Percentiles rank a stretch among this genome's conserved stretches.
Evolutionary conservation across 768 basidiomycete genomes (phyloP).

Genomic region (Podaxis pistillaris): DNA sequence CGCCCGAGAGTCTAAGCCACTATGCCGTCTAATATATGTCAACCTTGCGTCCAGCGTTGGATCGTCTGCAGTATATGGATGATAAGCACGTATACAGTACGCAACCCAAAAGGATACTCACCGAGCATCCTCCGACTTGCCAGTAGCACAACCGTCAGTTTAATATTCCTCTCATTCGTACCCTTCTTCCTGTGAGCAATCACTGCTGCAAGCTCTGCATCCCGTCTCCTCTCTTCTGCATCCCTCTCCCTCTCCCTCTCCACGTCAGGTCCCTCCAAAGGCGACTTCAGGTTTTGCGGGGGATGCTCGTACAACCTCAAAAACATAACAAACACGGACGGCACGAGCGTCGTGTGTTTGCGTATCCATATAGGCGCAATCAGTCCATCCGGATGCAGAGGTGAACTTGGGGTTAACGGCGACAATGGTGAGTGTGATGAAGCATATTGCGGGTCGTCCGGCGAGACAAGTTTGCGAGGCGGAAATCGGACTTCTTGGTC

Average conservation of each 20-base stretch:
- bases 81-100: background rate
- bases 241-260: slow-evolving; percentile 57
- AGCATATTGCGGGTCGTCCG: slow-evolving; percentile 55
- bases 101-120: slow-evolving; percentile 32
- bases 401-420: slow-evolving; percentile 84
- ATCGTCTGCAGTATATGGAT: slow-evolving; percentile 56
- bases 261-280: slow-evolving; percentile 51
- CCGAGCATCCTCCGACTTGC: slow-evolving; percentile 88
- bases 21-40: slow-evolving; percentile 84
- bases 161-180: slow-evolving; percentile 84
- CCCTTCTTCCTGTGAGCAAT: slow-evolving; percentile 77
- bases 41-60: slow-evolving; percentile 78
- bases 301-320: slow-evolving; percentile 75
- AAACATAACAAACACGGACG: slow-evolving; percentile 93
- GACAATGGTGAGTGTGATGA: slow-evolving; percentile 88
- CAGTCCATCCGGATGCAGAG: slow-evolving; percentile 90
- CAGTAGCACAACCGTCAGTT: slow-evolving; percentile 91
- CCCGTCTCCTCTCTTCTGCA: slow-evolving; percentile 68
- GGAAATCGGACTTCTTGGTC: slow-evolving; percentile 86
- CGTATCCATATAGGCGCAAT: slow-evolving; percentile 98
- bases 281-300: slow-evolving; percentile 41
- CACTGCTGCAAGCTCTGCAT: slow-evolving; percentile 76
- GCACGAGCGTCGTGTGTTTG: slow-evolving; percentile 90
- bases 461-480: slow-evolving; percentile 71
- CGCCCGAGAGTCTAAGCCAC: slow-evolving; percentile 87